A percentile compares a stretch with the other conserved stretches of the same genome.
phyloP scores from a whole-genome alignment of 148 eudicot species.

The Nepenthes gracilis region DNA sequence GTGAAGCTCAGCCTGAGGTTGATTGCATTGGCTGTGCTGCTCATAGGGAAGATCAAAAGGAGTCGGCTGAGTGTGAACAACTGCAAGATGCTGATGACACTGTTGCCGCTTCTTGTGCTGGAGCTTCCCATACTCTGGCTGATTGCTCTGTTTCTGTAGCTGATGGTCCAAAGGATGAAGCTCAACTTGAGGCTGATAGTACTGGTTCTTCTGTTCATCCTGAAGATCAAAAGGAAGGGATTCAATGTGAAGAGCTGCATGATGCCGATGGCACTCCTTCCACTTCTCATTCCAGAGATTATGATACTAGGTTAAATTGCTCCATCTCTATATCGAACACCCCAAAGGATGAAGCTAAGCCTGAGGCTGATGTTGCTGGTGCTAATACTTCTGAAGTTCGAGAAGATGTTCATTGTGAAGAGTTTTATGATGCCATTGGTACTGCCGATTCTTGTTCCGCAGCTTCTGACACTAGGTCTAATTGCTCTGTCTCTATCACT shows the following conservation, averaged over 20 bases:
- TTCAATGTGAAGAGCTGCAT: not conserved
- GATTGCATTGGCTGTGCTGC: not conserved
- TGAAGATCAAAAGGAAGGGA: not conserved
- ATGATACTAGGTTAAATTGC: not conserved
- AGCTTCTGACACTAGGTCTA: too few relatives aligned
- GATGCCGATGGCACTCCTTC: not conserved
- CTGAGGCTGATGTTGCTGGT: too few relatives aligned
- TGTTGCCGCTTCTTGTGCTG: not conserved
- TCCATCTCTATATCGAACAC: too few relatives aligned
- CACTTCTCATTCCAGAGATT: not conserved
- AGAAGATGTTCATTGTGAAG: not conserved
- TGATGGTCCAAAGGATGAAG: too few relatives aligned
- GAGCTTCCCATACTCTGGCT: not conserved
- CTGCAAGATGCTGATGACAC: not conserved
- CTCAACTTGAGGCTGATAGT: too few relatives aligned
- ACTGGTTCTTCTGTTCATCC: not conserved
- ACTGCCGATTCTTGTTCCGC: not conserved
- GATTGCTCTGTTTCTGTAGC: not conserved
- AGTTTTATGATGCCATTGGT: not conserved
- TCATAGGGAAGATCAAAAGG: not conserved
- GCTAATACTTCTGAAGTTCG: too few relatives aligned
- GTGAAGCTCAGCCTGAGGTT: too few relatives aligned
- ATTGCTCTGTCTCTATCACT: too few relatives aligned
- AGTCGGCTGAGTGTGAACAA: not conserved
- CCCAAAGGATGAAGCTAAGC: too few relatives aligned